Percentiles rank a stretch among this genome's conserved stretches.
Evolutionary conservation across 1,284 basidiomycete genomes (phyloP).

Genomic region (Pascua sp.): DNA sequence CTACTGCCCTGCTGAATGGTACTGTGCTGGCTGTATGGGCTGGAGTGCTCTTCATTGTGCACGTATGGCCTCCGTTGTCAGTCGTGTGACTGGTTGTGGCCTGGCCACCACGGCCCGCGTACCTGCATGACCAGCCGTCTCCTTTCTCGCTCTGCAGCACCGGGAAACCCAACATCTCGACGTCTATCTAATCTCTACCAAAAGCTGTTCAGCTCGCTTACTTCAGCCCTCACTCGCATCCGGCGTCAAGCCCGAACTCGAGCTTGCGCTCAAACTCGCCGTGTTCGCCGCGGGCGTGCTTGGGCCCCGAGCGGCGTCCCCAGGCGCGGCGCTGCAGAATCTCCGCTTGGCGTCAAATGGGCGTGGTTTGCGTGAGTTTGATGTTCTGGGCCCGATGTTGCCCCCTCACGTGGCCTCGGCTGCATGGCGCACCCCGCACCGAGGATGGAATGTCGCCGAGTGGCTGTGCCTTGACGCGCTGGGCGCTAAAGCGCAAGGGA

Average conservation of each 20-base stretch:
- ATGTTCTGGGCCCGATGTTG: slow-evolving; percentile 53
- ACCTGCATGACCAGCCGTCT: too few species aligned
- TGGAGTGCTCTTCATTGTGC: too few species aligned
- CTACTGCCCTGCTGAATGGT: too few species aligned
- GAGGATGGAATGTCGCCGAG: too few species aligned
- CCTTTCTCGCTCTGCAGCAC: neutral
- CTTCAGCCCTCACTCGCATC: slow-evolving; percentile 60
- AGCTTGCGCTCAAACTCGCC: slow-evolving; percentile 67
- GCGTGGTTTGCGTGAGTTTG: slow-evolving; percentile 9
- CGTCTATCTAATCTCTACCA: too few species aligned
- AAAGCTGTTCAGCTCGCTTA: neutral
- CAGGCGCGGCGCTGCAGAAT: slow-evolving; percentile 88
- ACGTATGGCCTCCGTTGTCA: neutral
- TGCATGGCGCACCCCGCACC: slow-evolving; percentile 38
- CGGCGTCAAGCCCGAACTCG: slow-evolving; percentile 75
- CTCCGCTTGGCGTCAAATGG: slow-evolving; percentile 51
- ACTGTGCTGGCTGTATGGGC: too few species aligned
- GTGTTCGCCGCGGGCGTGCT: slow-evolving; percentile 86
- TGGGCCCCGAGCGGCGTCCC: slow-evolving; percentile 70
- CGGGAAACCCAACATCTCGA: too few species aligned
- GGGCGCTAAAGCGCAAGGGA: too few species aligned
- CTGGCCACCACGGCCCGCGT: too few species aligned
- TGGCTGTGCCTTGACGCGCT: too few species aligned
- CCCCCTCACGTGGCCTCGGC: slow-evolving; percentile 21
- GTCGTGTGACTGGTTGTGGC: too few species aligned